Base-by-base conservation (phyloP, 2,329 filamentous ascomycete genomes). In the Pseudogymnoascus sp. region DNA sequence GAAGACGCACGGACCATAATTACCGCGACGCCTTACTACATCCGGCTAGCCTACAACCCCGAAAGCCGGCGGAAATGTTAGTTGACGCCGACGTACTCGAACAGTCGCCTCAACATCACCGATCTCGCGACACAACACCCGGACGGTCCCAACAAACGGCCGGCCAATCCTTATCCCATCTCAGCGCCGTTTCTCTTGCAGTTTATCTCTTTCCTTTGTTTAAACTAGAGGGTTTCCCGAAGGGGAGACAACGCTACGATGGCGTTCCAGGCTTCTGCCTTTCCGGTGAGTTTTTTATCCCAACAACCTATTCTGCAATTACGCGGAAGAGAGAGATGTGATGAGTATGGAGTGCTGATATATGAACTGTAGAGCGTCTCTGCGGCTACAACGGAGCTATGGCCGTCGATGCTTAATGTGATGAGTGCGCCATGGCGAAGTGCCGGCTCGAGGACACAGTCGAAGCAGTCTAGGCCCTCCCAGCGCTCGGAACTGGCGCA, bases 341-440 rank as follows among this genome's bases (percentile, higher is more conserved):
- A 60, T 62, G 21, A 31, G 31, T 7, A 3, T 26, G 2, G 29
- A 21, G 29, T 38, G 37, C 60, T 35, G 7, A 63, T 61, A 5
- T 21, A 19, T 52, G 21, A 5, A 7, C 6, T 37, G 3, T 66
- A 84, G 80, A 78, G 76, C 64, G 71, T 81, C 59, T 71, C 73
- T 55, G 72, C 73, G n/a, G 72, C 72, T 61, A 73, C 74, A 41
- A 74, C 76, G 37, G 76, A 78, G 66, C 64, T 78, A 59, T 78
- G 75, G 76, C 76, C 77, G 45, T 74, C 73, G 26, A 71, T 79
- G 67, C 75, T 74, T 58, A 77, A 69, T 63, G 64, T 73, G 60
- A 66, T 78, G 49, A 68, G 69, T 45, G 68, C 71, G 63, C 74
- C 75, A 26, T 74, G 72, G 72, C 76, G 72, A 64, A 67, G 67